Base-by-base conservation (phyloP, 2,329 filamentous ascomycete species). In the Microsporum audouinii region DNA sequence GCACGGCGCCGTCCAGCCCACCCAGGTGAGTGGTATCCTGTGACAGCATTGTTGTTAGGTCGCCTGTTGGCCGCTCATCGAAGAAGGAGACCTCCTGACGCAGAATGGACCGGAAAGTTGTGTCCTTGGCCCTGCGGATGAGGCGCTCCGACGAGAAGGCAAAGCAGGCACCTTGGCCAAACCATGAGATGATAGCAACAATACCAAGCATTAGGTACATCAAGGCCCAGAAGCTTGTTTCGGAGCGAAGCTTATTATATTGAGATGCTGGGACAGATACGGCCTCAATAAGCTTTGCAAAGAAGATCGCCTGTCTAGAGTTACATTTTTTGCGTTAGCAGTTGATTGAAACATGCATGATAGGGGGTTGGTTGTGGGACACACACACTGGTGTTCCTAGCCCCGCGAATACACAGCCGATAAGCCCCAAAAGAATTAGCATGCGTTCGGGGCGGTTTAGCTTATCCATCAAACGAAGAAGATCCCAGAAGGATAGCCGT, bases 21-120 rank as follows among this genome's bases (percentile, higher is more conserved):
- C 90, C 87, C 33, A 96, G 81, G 69, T 95, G 87, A 0, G 89
- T 95, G 0, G 91, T 91, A 73, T 96, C 88, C 0, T 89, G 94
- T 1, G 89, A 91, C 10, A 96, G 78, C 75, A 95, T 92, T 0
- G 88, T 89, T 0, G 91, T 96, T 67, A 97, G 78, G 0, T 91
- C 88, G 65, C 94, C 92, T 5, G 90, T 86, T 3, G 88, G 91
- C 72, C 97, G 95, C 72, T 92, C 87, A 73, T 97, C 94, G 67
- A 96, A 97, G 73, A 91, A 97, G 34, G 84, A 79, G 62, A 97
- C 91, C 64, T 97, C 92, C 74, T 97, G 92, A 65, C 91, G 88
- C 55, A 97, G 83, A 77, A 97, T 90, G 31, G 86, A 82, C 34
- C 91, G 82, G 78, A 97, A 96, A 5, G 91, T 88, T 62, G 80